phyloP scores from a whole-genome alignment of 1,284 basidiomycete genomes.

The Ustanciosporium gigantosporum region DNA sequence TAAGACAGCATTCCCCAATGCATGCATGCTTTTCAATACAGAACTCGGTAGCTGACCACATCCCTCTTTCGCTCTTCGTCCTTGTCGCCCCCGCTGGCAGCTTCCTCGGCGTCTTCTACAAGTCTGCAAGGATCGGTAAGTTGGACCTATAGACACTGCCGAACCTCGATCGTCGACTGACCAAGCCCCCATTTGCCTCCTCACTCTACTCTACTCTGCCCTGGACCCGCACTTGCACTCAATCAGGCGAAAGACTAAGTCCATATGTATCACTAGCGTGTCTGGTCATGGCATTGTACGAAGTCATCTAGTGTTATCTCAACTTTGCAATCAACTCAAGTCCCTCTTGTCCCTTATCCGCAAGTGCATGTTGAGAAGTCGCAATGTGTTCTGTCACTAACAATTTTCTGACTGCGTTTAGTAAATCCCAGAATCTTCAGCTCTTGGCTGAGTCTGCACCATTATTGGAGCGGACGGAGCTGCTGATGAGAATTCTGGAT shows the following conservation, averaged over 20 bases:
- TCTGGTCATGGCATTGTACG: conserved; percentile 57
- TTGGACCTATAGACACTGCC: neutral
- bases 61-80: neutral
- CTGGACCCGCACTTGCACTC: neutral
- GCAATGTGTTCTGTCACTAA: neutral
- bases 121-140: conserved; percentile 57
- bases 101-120: conserved; percentile 57
- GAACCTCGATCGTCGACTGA: neutral
- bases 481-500: too few relatives aligned
- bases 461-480: neutral
- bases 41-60: neutral
- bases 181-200: neutral
- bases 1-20: conserved; percentile 15
- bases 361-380: neutral
- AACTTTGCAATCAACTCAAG: neutral
- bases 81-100: conserved; percentile 10
- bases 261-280: conserved; percentile 59
- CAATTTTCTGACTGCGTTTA: neutral
- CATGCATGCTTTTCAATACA: neutral
- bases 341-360: too few relatives aligned
- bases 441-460: neutral
- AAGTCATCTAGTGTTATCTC: conserved; percentile 17
- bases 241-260: conserved; percentile 54
- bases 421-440: neutral
- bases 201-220: neutral